These are phyloP conservation scores for Logfia minima DNA, from an alignment of 129 eudicot species.

Conservation along the genomic window DNA sequence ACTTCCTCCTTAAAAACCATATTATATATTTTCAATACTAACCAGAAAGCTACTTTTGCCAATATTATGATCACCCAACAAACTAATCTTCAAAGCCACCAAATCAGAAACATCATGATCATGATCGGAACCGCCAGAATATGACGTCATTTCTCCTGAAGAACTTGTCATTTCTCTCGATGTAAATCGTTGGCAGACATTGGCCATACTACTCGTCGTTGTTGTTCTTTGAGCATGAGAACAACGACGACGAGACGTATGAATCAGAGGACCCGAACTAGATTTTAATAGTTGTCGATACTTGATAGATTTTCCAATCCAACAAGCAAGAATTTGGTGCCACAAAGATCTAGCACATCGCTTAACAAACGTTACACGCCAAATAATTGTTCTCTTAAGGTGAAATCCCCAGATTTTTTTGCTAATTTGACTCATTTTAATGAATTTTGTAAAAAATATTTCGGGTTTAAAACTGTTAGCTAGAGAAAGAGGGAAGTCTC, in stretches of 20 bases:
- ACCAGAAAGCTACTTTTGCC: slow-evolving; percentile 89
- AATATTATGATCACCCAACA: slow-evolving; percentile 78
- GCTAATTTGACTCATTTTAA: slow-evolving; percentile 37
- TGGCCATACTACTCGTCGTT: not conserved
- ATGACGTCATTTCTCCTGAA: slow-evolving; percentile 29
- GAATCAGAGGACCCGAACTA: slow-evolving; percentile 24
- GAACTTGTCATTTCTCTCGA: slow-evolving; percentile 14
- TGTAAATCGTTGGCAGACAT: not conserved
- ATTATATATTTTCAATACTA: slow-evolving; percentile 11
- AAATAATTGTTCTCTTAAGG: slow-evolving; percentile 35
- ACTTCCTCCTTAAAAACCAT: slow-evolving; percentile 7
- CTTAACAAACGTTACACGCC: slow-evolving; percentile 46
- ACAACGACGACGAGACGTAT: slow-evolving; percentile 4
- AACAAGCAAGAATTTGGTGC: slow-evolving; percentile 55
- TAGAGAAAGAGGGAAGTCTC: not conserved
- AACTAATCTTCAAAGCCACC: slow-evolving; percentile 57
- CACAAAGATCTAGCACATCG: slow-evolving; percentile 46
- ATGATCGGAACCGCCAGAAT: slow-evolving; percentile 18
- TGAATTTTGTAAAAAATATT: not conserved
- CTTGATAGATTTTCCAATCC: slow-evolving; percentile 33
- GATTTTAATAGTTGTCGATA: slow-evolving; percentile 34
- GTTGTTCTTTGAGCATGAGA: not conserved
- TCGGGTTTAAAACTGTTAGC: not conserved
- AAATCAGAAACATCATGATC: slow-evolving; percentile 53
- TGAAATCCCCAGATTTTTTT: slow-evolving; percentile 27